Base-by-base conservation (phyloP, 805 yeast genomes). In the Saccharomycopsis fermentans region DNA sequence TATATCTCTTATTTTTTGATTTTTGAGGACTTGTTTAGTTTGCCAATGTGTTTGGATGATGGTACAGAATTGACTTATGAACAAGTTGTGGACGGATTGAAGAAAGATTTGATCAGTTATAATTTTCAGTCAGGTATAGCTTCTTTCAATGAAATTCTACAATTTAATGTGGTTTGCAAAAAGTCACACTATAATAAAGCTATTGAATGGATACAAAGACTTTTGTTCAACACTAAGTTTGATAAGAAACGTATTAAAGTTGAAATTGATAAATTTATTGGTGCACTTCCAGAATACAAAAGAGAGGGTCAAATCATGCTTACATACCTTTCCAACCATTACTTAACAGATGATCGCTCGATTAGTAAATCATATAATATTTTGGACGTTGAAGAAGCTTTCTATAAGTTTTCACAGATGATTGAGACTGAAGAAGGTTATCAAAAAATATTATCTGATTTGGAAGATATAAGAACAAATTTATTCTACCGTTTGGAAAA, bases 181-280 rank as follows among this genome's bases (percentile, higher is more conserved):
- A 74, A 75, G 9, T 75, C 73, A 8, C 83, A 90, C 59, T 94
- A 91, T 67, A 58, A 63, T 0, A 77, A 77, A 53, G 90, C 92
- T 0, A 82, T 91, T 43, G 79, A 81, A 26, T 94, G 98, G 98
- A 74, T 88, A 50, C 71, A 75, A 51, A 81, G 82, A 59, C 76
- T 87, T 19, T 71, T 90, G 65, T 83, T 81, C 69, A 77, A 81
- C 64, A 79, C 87, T 32, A 77, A 80, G 6, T 89, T 87, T 69
- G 96, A 90, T 58, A 82, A 81, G 62, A 76, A 81, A 11, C 77
- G 97, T 69, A 79, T 90, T 26, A 77, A 79, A 63, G 81, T 88
- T 29, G 76, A 85, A 17, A 69, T 86, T 35, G 88, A 85, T 59
- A 84, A 83, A 66, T 71, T 79, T 43, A 69, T 86, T 55, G 83